Conservation (phyloP, 305 asterid genomes). For the Fraxinus xanthoxyloides region DNA sequence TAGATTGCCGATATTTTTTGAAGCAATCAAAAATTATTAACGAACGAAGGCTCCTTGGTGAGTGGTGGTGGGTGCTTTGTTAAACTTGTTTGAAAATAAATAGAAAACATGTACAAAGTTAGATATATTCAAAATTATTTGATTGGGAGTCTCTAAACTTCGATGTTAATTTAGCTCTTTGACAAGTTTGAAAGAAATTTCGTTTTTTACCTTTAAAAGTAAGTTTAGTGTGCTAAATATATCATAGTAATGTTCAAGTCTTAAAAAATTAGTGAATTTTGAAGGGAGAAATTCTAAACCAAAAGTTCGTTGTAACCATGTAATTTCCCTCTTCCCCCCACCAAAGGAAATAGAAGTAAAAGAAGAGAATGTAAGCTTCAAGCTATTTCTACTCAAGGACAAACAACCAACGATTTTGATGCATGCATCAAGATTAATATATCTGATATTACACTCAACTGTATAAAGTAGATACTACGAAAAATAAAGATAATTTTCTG, state of each 20-base stretch:
- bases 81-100: background rate
- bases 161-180: too few relatives aligned
- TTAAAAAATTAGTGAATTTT: too few relatives aligned
- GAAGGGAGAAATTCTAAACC: background rate
- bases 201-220: background rate
- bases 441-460: background rate
- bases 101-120: background rate
- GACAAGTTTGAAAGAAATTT: background rate
- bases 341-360: background rate
- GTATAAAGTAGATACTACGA: background rate
- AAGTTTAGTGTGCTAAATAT: too few relatives aligned
- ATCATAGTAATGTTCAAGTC: background rate
- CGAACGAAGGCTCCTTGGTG: background rate
- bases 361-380: background rate
- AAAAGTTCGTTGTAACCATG: background rate
- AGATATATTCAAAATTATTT: background rate
- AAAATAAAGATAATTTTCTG: background rate
- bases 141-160: background rate
- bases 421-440: background rate
- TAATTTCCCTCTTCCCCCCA: background rate
- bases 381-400: background rate
- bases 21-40: background rate
- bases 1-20: background rate
- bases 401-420: background rate
- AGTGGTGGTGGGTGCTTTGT: background rate